Percentiles rank a stretch among this genome's conserved stretches.
These are phyloP conservation scores for Mycena chlorophos DNA, from an alignment of 768 basidiomycete species.

Conservation along the genomic window DNA sequence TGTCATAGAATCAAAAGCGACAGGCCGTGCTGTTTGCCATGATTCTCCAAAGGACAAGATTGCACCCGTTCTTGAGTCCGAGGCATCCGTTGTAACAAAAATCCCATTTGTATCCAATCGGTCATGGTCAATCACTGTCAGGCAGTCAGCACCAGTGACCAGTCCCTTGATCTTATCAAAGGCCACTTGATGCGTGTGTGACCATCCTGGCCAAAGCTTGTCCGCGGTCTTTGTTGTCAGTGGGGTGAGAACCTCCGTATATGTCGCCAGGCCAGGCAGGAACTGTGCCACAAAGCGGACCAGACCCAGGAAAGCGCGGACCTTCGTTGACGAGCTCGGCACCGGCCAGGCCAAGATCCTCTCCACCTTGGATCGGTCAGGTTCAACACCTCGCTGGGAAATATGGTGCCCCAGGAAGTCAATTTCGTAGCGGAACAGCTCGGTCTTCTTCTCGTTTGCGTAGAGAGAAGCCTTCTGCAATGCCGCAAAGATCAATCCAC, in stretches of 20 bases:
- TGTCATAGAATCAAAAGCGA: slow-evolving; percentile 26
- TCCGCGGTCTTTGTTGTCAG: slow-evolving; percentile 30
- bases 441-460: slow-evolving; percentile 20
- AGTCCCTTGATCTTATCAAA: slow-evolving; percentile 31
- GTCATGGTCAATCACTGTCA: slow-evolving; percentile 17
- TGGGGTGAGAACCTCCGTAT: slow-evolving; percentile 27
- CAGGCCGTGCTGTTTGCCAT: slow-evolving; percentile 30
- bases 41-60: neutral
- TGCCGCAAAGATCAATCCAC: slow-evolving; percentile 23
- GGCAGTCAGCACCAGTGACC: slow-evolving; percentile 22
- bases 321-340: slow-evolving; percentile 27
- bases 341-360: slow-evolving; percentile 32
- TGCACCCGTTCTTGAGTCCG: neutral
- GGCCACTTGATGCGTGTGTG: slow-evolving; percentile 21
- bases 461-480: neutral
- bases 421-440: slow-evolving; percentile 2
- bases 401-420: slow-evolving; percentile 32
- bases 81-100: slow-evolving; percentile 25
- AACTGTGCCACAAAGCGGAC: slow-evolving; percentile 31
- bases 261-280: slow-evolving; percentile 29
- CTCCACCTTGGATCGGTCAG: slow-evolving; percentile 27
- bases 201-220: slow-evolving; percentile 29
- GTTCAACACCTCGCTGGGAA: slow-evolving; percentile 26
- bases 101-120: slow-evolving; percentile 27
- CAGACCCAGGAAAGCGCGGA: slow-evolving; percentile 34